phyloP scores from a whole-genome alignment of 148 eudicot genomes.

The Pharnaceum exiguum region DNA sequence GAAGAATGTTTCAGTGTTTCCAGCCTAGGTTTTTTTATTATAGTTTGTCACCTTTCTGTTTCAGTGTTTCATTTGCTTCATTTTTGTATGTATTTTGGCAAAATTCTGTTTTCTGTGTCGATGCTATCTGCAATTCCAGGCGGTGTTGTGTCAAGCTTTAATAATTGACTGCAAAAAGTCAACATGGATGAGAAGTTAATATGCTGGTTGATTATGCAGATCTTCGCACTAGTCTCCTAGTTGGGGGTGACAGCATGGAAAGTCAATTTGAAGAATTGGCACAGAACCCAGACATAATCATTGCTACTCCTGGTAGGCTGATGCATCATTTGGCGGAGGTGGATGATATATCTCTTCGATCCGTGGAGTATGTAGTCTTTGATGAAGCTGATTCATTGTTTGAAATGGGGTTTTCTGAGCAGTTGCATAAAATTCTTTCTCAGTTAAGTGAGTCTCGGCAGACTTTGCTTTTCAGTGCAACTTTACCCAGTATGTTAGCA shows the following conservation, averaged over 20 bases:
- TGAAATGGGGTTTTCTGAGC: constrained; percentile 97
- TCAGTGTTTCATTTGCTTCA: too few species aligned
- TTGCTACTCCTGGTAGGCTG: constrained; percentile 96
- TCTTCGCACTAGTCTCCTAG: constrained; percentile 83
- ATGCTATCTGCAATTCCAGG: too few species aligned
- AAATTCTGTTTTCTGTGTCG: too few species aligned
- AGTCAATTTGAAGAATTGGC: constrained; percentile 91
- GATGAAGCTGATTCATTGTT: constrained; percentile 97
- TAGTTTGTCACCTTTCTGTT: too few species aligned
- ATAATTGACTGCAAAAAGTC: neutral
- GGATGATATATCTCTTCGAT: constrained; percentile 85
- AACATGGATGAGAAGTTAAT: neutral
- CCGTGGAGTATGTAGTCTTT: constrained; percentile 88
- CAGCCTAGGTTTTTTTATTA: too few species aligned
- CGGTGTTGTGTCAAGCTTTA: too few species aligned
- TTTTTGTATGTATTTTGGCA: too few species aligned
- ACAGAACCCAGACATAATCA: constrained; percentile 83
- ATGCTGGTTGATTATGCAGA: constrained; percentile 38
- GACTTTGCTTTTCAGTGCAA: constrained; percentile 95
- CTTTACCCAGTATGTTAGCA: constrained; percentile 83
- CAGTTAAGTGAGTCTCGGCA: constrained; percentile 84
- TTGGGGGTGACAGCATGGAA: constrained; percentile 99
- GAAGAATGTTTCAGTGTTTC: too few species aligned
- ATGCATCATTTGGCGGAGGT: constrained; percentile 95
- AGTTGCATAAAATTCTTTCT: constrained; percentile 62